A percentile compares a stretch with the other conserved stretches of the same genome.
Evolutionary conservation across 805 yeast species (phyloP).

Genomic region (Candida boleticola): DNA sequence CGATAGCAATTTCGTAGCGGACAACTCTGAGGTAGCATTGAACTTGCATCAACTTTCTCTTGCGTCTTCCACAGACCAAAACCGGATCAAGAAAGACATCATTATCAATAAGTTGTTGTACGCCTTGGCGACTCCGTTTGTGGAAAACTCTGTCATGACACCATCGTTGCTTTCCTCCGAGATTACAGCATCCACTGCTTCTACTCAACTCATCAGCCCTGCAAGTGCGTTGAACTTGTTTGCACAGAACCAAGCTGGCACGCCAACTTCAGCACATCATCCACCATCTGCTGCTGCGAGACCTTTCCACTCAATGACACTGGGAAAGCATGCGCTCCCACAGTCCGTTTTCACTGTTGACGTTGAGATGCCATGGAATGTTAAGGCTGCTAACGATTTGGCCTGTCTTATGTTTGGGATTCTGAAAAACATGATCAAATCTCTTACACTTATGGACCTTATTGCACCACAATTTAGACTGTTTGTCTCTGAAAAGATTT

Average conservation of each 20-base stretch:
- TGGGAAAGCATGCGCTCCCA: conserved; percentile 69
- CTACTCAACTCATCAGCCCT: conserved; percentile 22
- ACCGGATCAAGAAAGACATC: conserved; percentile 35
- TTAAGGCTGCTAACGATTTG: conserved; percentile 83
- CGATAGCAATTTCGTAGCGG: conserved; percentile 23
- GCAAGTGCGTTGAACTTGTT: conserved; percentile 23
- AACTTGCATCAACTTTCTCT: conserved; percentile 59
- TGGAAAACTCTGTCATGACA: conserved; percentile 38
- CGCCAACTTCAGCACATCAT: conserved; percentile 4
- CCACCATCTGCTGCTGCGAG: conserved; percentile 22
- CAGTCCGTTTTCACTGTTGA: conserved; percentile 86
- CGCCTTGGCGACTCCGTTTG: conserved; percentile 69
- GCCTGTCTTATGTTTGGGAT: conserved; percentile 88
- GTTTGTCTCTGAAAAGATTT: conserved; percentile 55
- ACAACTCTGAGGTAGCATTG: conserved; percentile 44
- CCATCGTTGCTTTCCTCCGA: conserved; percentile 15
- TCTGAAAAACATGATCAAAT: conserved; percentile 58
- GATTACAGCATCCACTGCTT: conserved; percentile 13
- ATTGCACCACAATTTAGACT: conserved; percentile 74
- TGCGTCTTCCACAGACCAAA: conserved; percentile 27
- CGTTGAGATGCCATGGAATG: conserved; percentile 69
- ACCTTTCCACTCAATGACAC: conserved; percentile 61
- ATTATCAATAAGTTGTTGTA: conserved; percentile 49
- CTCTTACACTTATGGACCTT: conserved; percentile 69
- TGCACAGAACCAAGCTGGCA: conserved; percentile 14